Conservation (phyloP, 495 filamentous ascomycete species). For the Aspergillus indologenus region DNA sequence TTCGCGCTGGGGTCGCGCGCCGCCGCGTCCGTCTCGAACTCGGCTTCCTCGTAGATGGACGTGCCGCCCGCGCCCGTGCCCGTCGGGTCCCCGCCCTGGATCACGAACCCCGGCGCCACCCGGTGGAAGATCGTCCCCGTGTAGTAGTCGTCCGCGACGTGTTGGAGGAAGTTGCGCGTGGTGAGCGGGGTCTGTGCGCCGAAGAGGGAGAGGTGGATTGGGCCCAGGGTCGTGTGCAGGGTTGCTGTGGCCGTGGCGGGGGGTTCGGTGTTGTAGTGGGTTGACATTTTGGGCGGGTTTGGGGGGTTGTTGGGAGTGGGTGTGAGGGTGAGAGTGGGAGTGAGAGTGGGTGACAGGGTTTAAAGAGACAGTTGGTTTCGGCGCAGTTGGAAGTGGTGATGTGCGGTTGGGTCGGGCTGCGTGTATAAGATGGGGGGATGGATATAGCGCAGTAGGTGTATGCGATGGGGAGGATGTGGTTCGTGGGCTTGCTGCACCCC, state of each 20-base stretch:
- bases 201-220: conserved; percentile 87
- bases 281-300: conserved; percentile 57
- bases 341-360: background rate
- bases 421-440: background rate
- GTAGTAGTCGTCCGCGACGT: conserved; percentile 93
- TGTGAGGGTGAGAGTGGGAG: background rate
- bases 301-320: background rate
- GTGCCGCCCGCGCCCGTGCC: conserved; percentile 90
- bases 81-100: conserved; percentile 93
- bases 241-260: conserved; percentile 86
- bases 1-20: conserved; percentile 52
- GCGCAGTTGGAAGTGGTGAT: background rate
- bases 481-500: background rate
- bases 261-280: conserved; percentile 91
- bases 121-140: conserved; percentile 90
- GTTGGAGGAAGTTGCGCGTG: conserved; percentile 93
- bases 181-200: conserved; percentile 89
- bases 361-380: background rate
- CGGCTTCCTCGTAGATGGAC: conserved; percentile 82
- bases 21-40: conserved; percentile 69
- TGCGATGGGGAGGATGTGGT: too few relatives aligned
- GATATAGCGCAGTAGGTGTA: too few relatives aligned
- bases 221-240: conserved; percentile 83
- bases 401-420: background rate
- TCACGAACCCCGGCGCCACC: conserved; percentile 82